Evolutionary conservation across 148 eudicot species (phyloP).

Genomic region (Amaranthus cruentus): DNA sequence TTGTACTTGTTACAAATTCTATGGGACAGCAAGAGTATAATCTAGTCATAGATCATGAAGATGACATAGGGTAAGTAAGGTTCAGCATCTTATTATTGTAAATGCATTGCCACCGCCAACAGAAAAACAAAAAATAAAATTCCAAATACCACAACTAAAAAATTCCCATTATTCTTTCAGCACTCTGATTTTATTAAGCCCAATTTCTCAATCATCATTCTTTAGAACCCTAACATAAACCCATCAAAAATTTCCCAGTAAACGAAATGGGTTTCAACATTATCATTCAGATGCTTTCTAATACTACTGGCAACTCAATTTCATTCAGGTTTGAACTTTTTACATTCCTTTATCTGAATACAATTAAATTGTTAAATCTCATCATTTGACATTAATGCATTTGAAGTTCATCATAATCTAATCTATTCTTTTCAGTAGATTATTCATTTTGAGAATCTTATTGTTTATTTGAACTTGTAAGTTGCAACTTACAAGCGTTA

Average conservation of each 20-base stretch:
- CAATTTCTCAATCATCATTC: neutral
- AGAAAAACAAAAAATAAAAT: too few relatives aligned
- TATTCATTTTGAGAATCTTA: neutral
- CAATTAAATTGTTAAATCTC: neutral
- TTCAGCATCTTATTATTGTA: too few relatives aligned
- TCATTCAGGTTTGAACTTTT: slow-evolving; percentile 7
- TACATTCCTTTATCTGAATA: neutral
- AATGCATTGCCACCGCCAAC: too few relatives aligned
- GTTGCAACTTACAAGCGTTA: neutral
- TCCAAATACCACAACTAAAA: too few relatives aligned
- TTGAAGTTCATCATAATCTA: neutral
- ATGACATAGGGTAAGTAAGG: too few relatives aligned
- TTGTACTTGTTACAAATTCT: too few relatives aligned
- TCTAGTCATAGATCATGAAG: too few relatives aligned
- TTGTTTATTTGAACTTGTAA: neutral
- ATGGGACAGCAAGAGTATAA: too few relatives aligned
- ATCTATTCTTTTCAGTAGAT: neutral
- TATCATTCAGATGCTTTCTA: neutral
- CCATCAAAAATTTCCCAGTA: slow-evolving; percentile 2
- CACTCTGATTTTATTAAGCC: too few relatives aligned
- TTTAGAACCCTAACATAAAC: slow-evolving; percentile 17
- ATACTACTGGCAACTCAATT: neutral
- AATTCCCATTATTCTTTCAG: too few relatives aligned
- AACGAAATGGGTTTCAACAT: neutral
- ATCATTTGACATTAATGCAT: neutral